Conservation (phyloP, 306 rosid genomes). For the Dalbergia oliveri region DNA sequence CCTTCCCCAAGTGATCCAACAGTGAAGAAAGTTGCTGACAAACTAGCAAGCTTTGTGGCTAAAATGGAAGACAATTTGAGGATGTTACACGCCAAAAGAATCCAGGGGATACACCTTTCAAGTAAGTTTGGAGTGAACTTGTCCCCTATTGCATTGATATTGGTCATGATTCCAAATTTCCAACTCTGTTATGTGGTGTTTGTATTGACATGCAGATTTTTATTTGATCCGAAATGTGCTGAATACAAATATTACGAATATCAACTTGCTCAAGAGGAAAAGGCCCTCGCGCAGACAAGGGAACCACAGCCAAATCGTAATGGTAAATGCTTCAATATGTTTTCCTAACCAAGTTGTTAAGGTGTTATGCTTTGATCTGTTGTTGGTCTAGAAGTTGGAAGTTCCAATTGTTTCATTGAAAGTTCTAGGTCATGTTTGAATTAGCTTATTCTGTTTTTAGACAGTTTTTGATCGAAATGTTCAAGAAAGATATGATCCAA, state of each 20-base stretch:
- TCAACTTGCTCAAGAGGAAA: conserved; percentile 87
- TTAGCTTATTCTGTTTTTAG: not conserved
- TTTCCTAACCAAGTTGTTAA: not conserved
- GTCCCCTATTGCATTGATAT: conserved; percentile 8
- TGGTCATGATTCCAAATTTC: conserved; percentile 22
- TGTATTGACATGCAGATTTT: conserved; percentile 68
- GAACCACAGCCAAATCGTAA: conserved; percentile 63
- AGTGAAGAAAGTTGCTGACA: conserved; percentile 99
- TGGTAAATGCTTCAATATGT: conserved; percentile 59
- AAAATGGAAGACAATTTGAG: conserved; percentile 99
- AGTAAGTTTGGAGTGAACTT: conserved; percentile 59
- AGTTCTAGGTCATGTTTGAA: not conserved
- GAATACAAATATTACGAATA: conserved; percentile 93
- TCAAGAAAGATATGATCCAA: not conserved
- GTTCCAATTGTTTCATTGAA: not conserved
- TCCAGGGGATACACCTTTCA: conserved; percentile 95
- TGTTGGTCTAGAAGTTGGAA: not conserved
- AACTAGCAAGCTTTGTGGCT: conserved; percentile 99
- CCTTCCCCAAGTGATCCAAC: conserved; percentile 96
- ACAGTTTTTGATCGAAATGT: not conserved
- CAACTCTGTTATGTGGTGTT: conserved; percentile 21
- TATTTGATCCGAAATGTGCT: conserved; percentile 77
- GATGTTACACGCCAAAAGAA: conserved; percentile 97
- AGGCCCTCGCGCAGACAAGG: conserved; percentile 56
- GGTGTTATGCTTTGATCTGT: not conserved